Conservation (phyloP, 441 rosid species). For the Pelargonium citronellum region DNA sequence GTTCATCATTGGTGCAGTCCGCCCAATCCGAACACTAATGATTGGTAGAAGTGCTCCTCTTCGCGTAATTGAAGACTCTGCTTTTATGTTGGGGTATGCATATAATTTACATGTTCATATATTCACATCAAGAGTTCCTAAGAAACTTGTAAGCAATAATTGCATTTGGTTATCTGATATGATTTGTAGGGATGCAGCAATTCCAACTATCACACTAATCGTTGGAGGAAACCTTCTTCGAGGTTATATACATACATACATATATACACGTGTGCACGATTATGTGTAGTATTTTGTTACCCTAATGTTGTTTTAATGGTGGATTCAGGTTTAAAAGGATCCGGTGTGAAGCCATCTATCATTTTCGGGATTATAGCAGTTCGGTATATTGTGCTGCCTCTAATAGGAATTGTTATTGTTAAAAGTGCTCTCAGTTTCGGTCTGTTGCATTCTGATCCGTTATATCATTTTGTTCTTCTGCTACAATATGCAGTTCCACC, state of each 20-base stretch:
- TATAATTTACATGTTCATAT: no score
- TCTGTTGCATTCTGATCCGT: slow-evolving; percentile 36
- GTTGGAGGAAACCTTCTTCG: slow-evolving; percentile 43
- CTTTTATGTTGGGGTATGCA: slow-evolving; percentile 55
- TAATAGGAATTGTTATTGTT: slow-evolving; percentile 49
- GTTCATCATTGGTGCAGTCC: slow-evolving; percentile 47
- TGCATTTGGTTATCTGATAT: background rate
- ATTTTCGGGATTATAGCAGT: slow-evolving; percentile 46
- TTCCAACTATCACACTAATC: slow-evolving; percentile 33
- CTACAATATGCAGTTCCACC: slow-evolving; percentile 58
- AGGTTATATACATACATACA: slow-evolving; percentile 21
- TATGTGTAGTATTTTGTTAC: background rate
- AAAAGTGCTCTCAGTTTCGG: slow-evolving; percentile 37
- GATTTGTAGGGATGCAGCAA: slow-evolving; percentile 35
- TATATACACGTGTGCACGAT: background rate
- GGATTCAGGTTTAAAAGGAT: slow-evolving; percentile 31
- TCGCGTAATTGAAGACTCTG: slow-evolving; percentile 53
- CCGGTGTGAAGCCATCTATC: slow-evolving; percentile 37
- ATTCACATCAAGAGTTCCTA: no score
- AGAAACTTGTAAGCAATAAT: no score
- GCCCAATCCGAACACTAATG: slow-evolving; percentile 40
- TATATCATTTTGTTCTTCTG: slow-evolving; percentile 43
- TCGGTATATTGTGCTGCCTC: slow-evolving; percentile 54
- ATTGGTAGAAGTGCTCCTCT: slow-evolving; percentile 64
- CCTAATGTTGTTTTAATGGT: background rate